Base-by-base conservation (phyloP, 2,329 filamentous ascomycete species). In the Bipolaris victoriae region DNA sequence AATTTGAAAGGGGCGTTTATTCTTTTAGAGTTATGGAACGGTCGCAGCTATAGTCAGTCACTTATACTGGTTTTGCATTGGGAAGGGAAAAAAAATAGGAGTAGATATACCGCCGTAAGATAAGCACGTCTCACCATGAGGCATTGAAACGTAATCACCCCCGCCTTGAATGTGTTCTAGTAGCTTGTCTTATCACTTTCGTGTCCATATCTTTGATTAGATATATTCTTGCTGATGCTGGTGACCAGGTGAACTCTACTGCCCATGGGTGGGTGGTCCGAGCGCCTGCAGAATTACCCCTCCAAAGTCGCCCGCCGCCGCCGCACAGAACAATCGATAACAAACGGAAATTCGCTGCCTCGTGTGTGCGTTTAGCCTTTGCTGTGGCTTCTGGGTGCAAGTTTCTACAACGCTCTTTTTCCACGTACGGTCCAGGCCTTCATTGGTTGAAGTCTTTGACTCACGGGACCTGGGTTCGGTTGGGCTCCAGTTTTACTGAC, bases 321-420 rank as follows among this genome's bases (percentile, higher is more conserved):
- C 56, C 52, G 56, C 60, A 61, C 62, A 55, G 55, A 62, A 58
- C 55, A 57, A 61, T 63, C 58, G 62, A 55, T 63, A 57, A 48
- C 61, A 60, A 52, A 55, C 55, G 37, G 58, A 70, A 69, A 63
- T 71, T 72, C 64, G 63, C 54, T 57, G 64, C 63, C 48, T 45
- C 63, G 62, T 71, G 69, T 70, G 66, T 53, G 49, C 41, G 54
- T 48, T 47, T 35, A n/a, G 67, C 69, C 64, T 68, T 68, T 66
- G 60, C 59, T 20, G 45, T 22, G 33, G 45, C 62, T 63, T 55
- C 57, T 55, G 37, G 56, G 48, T 58, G 55, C 60, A 47, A 44
- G 55, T 55, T 55, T 52, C 56, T 35, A 57, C 54, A 35, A 37
- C 61, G 52, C 62, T 63, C 59, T 60, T 61, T 63, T 55, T 18